These are phyloP conservation scores for Nemania serpens DNA, from an alignment of 2,329 filamentous ascomycete species.

Conservation along the genomic window DNA sequence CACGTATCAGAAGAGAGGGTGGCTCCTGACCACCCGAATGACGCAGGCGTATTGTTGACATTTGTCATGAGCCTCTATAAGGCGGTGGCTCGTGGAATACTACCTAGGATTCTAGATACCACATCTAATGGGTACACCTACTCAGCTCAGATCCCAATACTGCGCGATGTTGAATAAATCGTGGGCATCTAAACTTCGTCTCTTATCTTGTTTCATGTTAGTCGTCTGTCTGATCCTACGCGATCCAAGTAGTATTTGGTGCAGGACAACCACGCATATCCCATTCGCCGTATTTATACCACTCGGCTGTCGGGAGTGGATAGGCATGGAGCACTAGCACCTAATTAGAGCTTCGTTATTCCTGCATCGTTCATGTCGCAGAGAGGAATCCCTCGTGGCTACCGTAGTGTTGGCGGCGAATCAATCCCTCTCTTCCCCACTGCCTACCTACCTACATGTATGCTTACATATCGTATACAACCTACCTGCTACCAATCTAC, in stretches of 20 bases:
- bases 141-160: background rate
- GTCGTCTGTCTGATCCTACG: no score
- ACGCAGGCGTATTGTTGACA: slow-evolving; percentile 16
- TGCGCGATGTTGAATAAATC: no score
- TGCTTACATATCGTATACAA: no score
- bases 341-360: slow-evolving; percentile 4
- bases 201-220: no score
- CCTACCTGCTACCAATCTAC: background rate
- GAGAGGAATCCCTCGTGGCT: background rate
- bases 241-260: no score
- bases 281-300: no score
- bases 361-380: background rate
- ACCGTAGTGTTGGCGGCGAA: background rate
- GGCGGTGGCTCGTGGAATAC: slow-evolving; percentile 6
- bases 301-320: background rate
- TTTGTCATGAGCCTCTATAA: slow-evolving; percentile 18
- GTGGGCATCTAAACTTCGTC: no score
- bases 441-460: background rate
- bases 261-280: no score
- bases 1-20: slow-evolving; percentile 22
- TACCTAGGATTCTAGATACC: slow-evolving; percentile 4
- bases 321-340: background rate
- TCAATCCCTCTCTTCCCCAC: no score
- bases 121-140: background rate
- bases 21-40: slow-evolving; percentile 12